Evolutionary conservation across 1,284 basidiomycete species (phyloP), one percentile per base, ranked within the genome.

Genomic region (Apiotrichum sp.): DNA sequence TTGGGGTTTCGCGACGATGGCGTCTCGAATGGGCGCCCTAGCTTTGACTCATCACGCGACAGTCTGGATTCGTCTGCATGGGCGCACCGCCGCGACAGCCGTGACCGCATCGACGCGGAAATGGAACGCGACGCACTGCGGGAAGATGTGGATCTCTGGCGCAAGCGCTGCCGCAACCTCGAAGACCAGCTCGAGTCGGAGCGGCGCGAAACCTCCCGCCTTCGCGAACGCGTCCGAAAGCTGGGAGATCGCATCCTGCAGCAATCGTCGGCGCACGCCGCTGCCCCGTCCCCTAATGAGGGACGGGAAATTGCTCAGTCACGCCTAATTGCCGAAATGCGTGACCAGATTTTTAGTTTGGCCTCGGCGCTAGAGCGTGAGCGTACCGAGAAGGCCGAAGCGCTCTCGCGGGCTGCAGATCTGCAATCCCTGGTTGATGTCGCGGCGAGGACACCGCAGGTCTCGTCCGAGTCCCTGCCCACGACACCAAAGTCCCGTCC

Each of bases 131-230:
- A 75, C 44, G 67, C 67, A 2, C 52, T 75, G 13, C 61, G 65
- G 31, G 73, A 73, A 40, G 71, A 73, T 47, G 67, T 72, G 6
- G 69, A 70, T 14, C 46, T 68, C n/a, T 73, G 71, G 71, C 66
- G 64, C 47, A 54, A 56, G 32, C 61, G 70, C 32, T 73, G 68
- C 57, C 53, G 57, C 31, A 62, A 53, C 4, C 47, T 72, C 38
- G 70, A 73, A 46, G 70, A 72, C 47, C 57, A 57, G 52, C 56
- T 71, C 16, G 70, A 71, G 33, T 52, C 57, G 4, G 73, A 75
- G 59, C 62, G 64, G 42, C 63, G 65, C 38, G 70, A 73, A 42
- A 53, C 58, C 1, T 57, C 46, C 1, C 49, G 69, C 0, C 53
- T 72, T 33, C 61, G 68, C 13, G 71, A 73, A 9, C 61, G 73